Base-by-base conservation (phyloP, 345 rosid genomes). In the Populus pruinosa region DNA sequence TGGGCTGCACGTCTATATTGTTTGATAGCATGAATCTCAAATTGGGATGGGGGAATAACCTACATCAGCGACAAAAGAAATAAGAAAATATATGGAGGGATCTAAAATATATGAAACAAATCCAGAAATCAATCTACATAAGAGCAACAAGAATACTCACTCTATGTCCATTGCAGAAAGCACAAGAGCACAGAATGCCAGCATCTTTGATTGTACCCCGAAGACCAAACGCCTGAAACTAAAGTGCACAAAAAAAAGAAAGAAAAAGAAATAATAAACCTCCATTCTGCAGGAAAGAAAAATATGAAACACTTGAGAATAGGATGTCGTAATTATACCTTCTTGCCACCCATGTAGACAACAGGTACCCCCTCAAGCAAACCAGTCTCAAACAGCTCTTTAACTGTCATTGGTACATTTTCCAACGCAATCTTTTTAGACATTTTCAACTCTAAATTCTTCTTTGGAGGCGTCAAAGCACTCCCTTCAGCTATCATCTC, bases 11-110 rank as follows among this genome's bases (percentile, higher is more conserved):
- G 93, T 83, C 92, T 89, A 82, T 93, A 96, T 77, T 90, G 94
- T 69, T 90, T 93, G 78, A 91, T 89, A 39, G 99, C 99, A 89
- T 95, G 99, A 82, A 95, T 93, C 93, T 95, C 99, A 78, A 95
- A 96, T 83, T 91, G 93, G 67, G 99, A 96, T 70, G 98, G 96
- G 23, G 99, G 92, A 83, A 96, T 81, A 72, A 96, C 96, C 98
- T 96, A 84, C 67, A 82, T 82, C 79, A 77, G 55, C 69, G 74
- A 35, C 41, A 43, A 31, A 27, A n/a, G 77, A 77, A 39, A 74
- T 62, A n/a, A 73, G 31, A 53, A 78, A 56, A 44, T 78, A 25
- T 66, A 77, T 66, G 75, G 76, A 50, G 36, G 77, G 59, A 79
- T 65, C 73, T 49, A 80, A 33, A 65, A 74, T 76, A 79, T 55